Evolutionary conservation across 768 basidiomycete species (phyloP), one percentile per base, ranked within the genome.

Genomic region (Boletus rex-veris): DNA sequence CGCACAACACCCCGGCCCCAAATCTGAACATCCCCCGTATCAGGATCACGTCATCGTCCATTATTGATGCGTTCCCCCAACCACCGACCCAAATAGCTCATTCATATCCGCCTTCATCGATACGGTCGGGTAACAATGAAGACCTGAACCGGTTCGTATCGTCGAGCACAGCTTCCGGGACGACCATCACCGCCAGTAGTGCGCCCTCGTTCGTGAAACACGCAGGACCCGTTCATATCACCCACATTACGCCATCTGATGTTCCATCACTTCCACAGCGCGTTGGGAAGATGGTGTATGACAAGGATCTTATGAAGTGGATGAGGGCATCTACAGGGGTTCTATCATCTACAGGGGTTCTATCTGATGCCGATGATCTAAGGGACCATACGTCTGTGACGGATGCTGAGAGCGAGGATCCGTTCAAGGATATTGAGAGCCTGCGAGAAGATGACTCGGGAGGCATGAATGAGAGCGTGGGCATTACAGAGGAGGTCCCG

Each of bases 351-450:
- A 74, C 75, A 8, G 64, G 70, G 21, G 67, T 67, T 5, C 66
- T 68, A 4, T 59, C 63, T 3, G 73, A 62, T 11, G 58, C 40
- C 19, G 69, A 72, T 50, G 69, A 71, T 38, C 56, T 68, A 24
- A 62, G 52, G 52, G 59, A 74, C 59, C 57, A 73, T 52, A 51
- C 66, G 49, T 49, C 64, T 49, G 56, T 66, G 58, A 60, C 69
- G 67, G 55, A 64, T 74, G 75, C 79, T 39, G 76, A 79, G 40
- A 90, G 88, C 57, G 90, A 92, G 60, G 95, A 98, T 73, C 90
- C 92, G 8, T 98, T 98, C 71, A 82, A 83, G 31, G 94, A 94
- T 61, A 88, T 98, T 50, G 94, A 96, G 65, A 93, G 92, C 61
- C 67, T 94, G 62, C 75, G 80, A 33, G 87, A 88, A 51, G 88